phyloP scores from a whole-genome alignment of 352 stramenopile species.

The Globisporangium lucens region DNA sequence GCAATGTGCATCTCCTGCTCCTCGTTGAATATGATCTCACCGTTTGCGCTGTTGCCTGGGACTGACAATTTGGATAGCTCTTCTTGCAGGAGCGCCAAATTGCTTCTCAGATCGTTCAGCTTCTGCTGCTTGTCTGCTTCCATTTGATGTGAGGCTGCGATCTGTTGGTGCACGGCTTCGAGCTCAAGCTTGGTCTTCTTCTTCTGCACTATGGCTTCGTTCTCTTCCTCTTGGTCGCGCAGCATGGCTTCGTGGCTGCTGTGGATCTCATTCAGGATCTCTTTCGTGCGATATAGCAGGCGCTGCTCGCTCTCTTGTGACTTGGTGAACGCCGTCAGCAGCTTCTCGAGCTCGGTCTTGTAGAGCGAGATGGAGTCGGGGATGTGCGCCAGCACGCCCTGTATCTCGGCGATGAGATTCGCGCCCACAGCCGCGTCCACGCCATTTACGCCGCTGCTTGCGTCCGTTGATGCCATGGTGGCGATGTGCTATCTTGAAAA shows the following conservation, averaged over 20 bases:
- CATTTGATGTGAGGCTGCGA: slow-evolving; percentile 48
- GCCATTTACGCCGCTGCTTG: neutral
- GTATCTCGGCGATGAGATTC: slow-evolving; percentile 61
- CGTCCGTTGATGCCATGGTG: slow-evolving; percentile 5
- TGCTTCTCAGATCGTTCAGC: slow-evolving; percentile 58
- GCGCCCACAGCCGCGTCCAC: slow-evolving; percentile 12
- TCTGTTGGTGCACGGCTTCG: slow-evolving; percentile 66
- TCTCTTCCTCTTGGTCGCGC: slow-evolving; percentile 78
- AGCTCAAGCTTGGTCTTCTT: slow-evolving; percentile 71
- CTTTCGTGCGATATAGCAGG: slow-evolving; percentile 59
- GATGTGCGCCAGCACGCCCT: slow-evolving; percentile 59
- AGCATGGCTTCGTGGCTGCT: slow-evolving; percentile 70
- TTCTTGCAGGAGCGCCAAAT: slow-evolving; percentile 61
- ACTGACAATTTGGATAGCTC: slow-evolving; percentile 59
- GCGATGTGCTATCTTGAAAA: neutral
- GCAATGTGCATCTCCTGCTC: slow-evolving; percentile 70
- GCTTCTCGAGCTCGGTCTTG: slow-evolving; percentile 76
- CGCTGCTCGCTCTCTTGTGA: slow-evolving; percentile 81
- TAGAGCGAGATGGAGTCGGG: slow-evolving; percentile 72
- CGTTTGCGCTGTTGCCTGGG: slow-evolving; percentile 21
- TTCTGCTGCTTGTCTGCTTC: slow-evolving; percentile 76
- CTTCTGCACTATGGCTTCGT: slow-evolving; percentile 61
- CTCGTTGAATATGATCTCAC: slow-evolving; percentile 58
- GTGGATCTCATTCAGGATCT: slow-evolving; percentile 75
- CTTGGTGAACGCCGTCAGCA: slow-evolving; percentile 69